Evolutionary conservation across 495 filamentous ascomycete genomes (phyloP), one percentile per base, ranked within the genome.

Genomic region (Daldinia grandis): DNA sequence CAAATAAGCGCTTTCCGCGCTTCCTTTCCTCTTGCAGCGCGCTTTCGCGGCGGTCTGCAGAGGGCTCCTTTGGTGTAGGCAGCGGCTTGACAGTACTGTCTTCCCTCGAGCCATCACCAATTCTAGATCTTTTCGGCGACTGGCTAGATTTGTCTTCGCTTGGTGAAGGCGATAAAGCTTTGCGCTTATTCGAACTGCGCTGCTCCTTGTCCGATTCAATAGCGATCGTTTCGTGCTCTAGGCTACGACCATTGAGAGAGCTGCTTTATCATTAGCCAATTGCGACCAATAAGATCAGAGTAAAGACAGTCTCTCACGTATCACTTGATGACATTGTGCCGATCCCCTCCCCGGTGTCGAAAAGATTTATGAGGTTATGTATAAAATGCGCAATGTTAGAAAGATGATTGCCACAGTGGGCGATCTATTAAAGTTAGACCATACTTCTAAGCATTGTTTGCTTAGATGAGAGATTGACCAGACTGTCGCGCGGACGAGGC

Each of bases 1-100:
- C 95, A 81, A 98, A 97, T 74, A 99, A 85, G 58, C 95, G 86
- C 82, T 92, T 90, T 47, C 92, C 93, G 12, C 95, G 91, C 74
- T 91, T 92, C 77, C 90, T 93, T 75, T 98, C 94, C 67, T 97
- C 93, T 62, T 87, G 80, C 33, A 81, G 84, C 31, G 85, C 81
- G 62, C 72, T 83, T 67, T 84, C 86, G 68, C 73, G 82, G 58
- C 76, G 81, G 55, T 71, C 78, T 62, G 70, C 30, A 35, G 21
- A 50, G 30, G 71, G 19, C 72, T 74, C 69, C 72, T 69, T 85
- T 67, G 51, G 74, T 44, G 78, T 78, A 80, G 35, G 68, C 66
- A 64, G 44, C 68, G 66, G 58, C 64, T 67, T 64, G 58, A 71
- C 66, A 66, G 61, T 58, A 69, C 58, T 73, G 51, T 69, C 57